These are phyloP conservation scores for Cladosporium sp. DNA, from an alignment of 2,329 filamentous ascomycete species.

Conservation along the genomic window DNA sequence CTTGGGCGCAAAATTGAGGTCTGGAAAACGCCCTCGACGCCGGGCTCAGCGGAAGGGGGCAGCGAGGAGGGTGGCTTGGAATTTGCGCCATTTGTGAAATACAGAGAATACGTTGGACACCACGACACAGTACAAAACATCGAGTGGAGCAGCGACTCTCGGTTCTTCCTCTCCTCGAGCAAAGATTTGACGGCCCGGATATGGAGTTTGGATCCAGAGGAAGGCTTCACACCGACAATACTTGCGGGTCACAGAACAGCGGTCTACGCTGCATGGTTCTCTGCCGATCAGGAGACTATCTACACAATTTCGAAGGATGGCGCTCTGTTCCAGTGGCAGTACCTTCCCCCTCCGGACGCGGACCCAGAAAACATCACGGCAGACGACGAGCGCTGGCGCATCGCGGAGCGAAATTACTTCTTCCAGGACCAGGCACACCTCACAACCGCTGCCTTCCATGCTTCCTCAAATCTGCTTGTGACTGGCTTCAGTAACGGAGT, in stretches of 20 bases:
- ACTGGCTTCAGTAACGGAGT: conserved; percentile 92
- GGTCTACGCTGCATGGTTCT: conserved; percentile 95
- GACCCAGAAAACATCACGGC: conserved; percentile 50
- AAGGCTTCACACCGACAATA: conserved; percentile 83
- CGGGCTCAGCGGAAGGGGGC: conserved; percentile 42
- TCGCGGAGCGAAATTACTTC: conserved; percentile 87
- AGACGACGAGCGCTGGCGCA: conserved; percentile 76
- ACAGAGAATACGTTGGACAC: conserved; percentile 80
- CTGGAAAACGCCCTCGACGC: conserved; percentile 91
- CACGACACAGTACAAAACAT: conserved; percentile 81
- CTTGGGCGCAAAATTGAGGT: conserved; percentile 84
- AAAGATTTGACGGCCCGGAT: conserved; percentile 89
- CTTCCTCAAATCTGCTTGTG: conserved; percentile 83
- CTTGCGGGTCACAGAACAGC: conserved; percentile 85
- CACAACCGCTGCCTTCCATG: conserved; percentile 84
- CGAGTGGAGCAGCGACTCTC: conserved; percentile 92
- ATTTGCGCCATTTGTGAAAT: conserved; percentile 88
- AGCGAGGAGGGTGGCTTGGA: conserved; percentile 76
- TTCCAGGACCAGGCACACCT: conserved; percentile 84
- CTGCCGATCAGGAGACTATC: conserved; percentile 86
- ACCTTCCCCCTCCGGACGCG: conserved; percentile 52
- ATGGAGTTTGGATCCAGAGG: conserved; percentile 86
- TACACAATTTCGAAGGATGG: conserved; percentile 97
- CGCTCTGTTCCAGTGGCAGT: conserved; percentile 92
- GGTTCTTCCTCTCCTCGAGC: conserved; percentile 87